phyloP scores from a whole-genome alignment of 208 protist species.

The Crithidia brevicula region DNA sequence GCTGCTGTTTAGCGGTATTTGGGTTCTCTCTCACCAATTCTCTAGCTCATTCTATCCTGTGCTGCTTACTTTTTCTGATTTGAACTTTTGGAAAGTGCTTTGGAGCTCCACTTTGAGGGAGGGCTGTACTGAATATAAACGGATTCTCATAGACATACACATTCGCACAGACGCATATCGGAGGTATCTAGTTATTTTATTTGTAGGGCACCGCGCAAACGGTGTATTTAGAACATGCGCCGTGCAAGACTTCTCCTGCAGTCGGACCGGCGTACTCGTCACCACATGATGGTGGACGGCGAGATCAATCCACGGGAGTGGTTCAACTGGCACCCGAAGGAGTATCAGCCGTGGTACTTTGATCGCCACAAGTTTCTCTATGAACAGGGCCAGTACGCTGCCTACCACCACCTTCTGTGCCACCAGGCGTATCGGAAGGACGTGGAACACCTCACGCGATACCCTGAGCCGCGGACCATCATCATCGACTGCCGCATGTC shows the following conservation, averaged over 20 bases:
- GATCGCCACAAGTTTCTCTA: constrained; percentile 92
- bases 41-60: too few species aligned
- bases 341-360: constrained; percentile 94
- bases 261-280: constrained; percentile 84
- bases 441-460: constrained; percentile 71
- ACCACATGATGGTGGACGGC: constrained; percentile 91
- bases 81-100: too few species aligned
- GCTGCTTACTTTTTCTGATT: constrained; percentile 1
- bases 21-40: too few species aligned
- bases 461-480: constrained; percentile 75
- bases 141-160: too few species aligned
- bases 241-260: constrained; percentile 38
- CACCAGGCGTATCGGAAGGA: constrained; percentile 88
- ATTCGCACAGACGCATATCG: too few species aligned
- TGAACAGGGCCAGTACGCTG: constrained; percentile 85
- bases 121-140: too few species aligned
- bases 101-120: too few species aligned
- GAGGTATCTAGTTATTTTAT: too few species aligned
- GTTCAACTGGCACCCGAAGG: constrained; percentile 92
- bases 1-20: too few species aligned
- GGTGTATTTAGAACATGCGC: constrained; percentile 41
- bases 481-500: constrained; percentile 83
- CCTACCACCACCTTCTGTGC: constrained; percentile 83
- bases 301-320: constrained; percentile 91
- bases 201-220: too few species aligned